Conservation (phyloP, 2,329 filamentous ascomycete genomes). For the Ploettnerulaceae sp. region DNA sequence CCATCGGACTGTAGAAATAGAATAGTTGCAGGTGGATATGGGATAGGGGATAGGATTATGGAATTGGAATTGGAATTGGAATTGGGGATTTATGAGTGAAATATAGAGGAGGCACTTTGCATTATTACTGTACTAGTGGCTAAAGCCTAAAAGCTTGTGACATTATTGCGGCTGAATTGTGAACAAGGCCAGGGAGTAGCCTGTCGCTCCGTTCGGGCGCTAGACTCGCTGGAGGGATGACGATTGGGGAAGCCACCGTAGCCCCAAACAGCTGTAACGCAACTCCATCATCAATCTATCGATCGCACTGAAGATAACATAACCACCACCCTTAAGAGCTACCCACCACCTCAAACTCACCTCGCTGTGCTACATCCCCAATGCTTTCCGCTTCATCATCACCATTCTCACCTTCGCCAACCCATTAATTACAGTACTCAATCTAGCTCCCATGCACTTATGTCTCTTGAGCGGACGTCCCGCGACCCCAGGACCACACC, state of each 20-base stretch:
- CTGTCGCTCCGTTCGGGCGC: constrained; percentile 1
- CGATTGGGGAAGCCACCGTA: constrained; percentile 14
- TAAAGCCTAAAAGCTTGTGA: too few relatives aligned
- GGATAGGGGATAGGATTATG: neutral
- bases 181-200: neutral
- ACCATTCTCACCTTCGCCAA: neutral
- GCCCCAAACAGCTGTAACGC: neutral
- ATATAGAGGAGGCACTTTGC: too few relatives aligned
- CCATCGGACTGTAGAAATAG: neutral
- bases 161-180: constrained; percentile 5
- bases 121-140: too few relatives aligned
- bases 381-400: constrained; percentile 1
- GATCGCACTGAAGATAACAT: neutral
- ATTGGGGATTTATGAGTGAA: too few relatives aligned
- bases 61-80: too few relatives aligned
- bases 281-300: constrained; percentile 2
- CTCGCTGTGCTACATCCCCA: neutral
- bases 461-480: constrained; percentile 19
- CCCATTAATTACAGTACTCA: neutral
- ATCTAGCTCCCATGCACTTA: constrained; percentile 23
- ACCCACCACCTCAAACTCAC: neutral
- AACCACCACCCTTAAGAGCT: neutral
- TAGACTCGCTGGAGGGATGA: constrained; percentile 6
- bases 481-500: constrained; percentile 3
- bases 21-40: neutral